These are phyloP conservation scores for Amyloporia xantha DNA, from an alignment of 768 basidiomycete genomes.

Conservation along the genomic window DNA sequence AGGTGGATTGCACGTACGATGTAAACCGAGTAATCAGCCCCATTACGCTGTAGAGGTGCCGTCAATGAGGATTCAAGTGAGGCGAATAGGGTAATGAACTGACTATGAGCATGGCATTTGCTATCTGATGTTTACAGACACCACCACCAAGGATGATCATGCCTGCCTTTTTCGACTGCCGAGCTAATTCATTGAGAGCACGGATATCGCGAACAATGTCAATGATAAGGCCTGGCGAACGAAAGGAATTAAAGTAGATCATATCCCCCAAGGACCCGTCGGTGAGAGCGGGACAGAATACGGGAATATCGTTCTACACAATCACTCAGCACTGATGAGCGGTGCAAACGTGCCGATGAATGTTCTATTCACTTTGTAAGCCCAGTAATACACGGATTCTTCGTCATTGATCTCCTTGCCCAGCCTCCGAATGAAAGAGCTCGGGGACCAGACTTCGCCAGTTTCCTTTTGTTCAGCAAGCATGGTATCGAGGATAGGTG, in stretches of 20 bases:
- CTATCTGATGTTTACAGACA: conserved; percentile 98
- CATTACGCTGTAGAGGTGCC: conserved; percentile 71
- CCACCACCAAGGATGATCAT: conserved; percentile 99
- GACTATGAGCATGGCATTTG: conserved; percentile 99
- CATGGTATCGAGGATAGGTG: conserved; percentile 87
- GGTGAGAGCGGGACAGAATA: conserved; percentile 96
- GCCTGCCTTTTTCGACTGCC: conserved; percentile 87
- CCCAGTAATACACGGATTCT: conserved; percentile 98
- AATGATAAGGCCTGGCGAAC: conserved; percentile 72
- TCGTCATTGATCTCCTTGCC: conserved; percentile 97
- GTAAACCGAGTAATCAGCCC: conserved; percentile 95
- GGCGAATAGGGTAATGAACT: conserved; percentile 16
- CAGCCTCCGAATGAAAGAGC: conserved; percentile 83
- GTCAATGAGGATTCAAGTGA: conserved; percentile 2
- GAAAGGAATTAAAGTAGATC: conserved; percentile 98
- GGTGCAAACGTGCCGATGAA: conserved; percentile 14
- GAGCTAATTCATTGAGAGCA: conserved; percentile 79
- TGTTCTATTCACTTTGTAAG: conserved; percentile 77
- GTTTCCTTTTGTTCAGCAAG: conserved; percentile 75
- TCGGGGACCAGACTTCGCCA: conserved; percentile 84
- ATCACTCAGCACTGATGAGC: conserved; percentile 21
- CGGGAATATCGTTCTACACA: conserved; percentile 90
- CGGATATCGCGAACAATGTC: conserved; percentile 97
- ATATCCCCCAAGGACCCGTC: conserved; percentile 98
- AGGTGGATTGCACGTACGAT: conserved; percentile 48